phyloP scores from a whole-genome alignment of 805 yeast species.

The Zygosaccharomyces kombuchaensis region DNA sequence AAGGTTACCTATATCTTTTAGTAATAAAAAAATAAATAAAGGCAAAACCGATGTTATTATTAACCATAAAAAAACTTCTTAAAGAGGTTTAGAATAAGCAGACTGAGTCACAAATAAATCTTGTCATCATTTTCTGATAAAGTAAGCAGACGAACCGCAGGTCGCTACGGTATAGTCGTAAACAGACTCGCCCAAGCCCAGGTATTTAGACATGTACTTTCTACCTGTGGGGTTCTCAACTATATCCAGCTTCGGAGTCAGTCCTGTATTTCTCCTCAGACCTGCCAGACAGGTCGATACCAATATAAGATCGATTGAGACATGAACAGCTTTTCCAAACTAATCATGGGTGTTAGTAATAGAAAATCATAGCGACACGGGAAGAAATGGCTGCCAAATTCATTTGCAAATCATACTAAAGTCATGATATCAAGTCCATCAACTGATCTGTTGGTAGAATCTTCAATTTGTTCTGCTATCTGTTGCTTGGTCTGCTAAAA shows the following conservation, averaged over 20 bases:
- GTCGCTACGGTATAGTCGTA: conserved; percentile 68
- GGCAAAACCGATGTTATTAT: neutral
- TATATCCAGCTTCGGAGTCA: conserved; percentile 51
- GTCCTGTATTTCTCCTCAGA: conserved; percentile 66
- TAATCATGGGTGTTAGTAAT: conserved; percentile 12
- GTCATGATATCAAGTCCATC: neutral
- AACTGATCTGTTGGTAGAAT: neutral
- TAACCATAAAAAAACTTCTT: neutral
- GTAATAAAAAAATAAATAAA: neutral
- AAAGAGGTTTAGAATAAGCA: neutral
- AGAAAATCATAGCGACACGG: neutral
- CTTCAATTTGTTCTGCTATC: neutral
- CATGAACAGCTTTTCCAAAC: conserved; percentile 54
- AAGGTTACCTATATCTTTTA: neutral
- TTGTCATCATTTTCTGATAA: conserved; percentile 50
- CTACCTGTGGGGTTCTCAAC: conserved; percentile 45
- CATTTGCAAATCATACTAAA: neutral
- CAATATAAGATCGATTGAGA: conserved; percentile 54
- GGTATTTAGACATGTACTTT: conserved; percentile 57
- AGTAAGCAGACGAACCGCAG: conserved; percentile 69
- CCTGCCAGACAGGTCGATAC: conserved; percentile 70
- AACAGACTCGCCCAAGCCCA: conserved; percentile 80
- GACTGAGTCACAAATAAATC: neutral
- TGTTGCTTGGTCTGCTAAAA: neutral
- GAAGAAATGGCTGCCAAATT: neutral